Evolutionary conservation across 108 stramenopile genomes (phyloP).

Genomic region (Nitzschia palea): DNA sequence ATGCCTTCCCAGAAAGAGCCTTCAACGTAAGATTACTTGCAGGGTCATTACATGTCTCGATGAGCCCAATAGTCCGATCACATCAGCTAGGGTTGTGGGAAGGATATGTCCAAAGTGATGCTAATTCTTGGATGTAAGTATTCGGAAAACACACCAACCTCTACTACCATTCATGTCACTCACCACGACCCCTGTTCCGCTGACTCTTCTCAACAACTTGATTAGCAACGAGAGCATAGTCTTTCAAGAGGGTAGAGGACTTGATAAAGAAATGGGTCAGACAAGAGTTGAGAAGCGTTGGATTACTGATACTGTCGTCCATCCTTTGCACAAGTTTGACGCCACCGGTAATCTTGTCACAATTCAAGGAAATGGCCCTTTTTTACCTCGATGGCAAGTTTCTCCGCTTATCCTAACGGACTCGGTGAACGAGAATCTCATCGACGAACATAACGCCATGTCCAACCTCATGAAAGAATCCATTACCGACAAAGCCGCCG

Average conservation of each 20-base stretch:
- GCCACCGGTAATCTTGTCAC: not conserved
- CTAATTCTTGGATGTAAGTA: slow-evolving; percentile 18
- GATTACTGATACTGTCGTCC: not conserved
- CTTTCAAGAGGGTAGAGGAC: not conserved
- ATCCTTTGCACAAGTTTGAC: slow-evolving; percentile 1
- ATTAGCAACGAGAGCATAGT: not conserved
- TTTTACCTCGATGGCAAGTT: slow-evolving; percentile 4
- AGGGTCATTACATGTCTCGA: not conserved
- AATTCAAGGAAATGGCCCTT: not conserved
- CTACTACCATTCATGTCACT: not conserved
- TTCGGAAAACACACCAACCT: not conserved
- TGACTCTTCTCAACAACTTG: too few relatives aligned
- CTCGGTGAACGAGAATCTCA: slow-evolving; percentile 4
- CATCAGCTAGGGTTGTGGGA: not conserved
- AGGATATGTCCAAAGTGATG: slow-evolving; percentile 2
- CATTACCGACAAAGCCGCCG: not conserved
- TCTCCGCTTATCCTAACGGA: not conserved
- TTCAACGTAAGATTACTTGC: not conserved
- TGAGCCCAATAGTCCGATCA: not conserved
- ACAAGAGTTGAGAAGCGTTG: not conserved
- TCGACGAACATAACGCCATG: not conserved
- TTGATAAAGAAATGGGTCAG: not conserved
- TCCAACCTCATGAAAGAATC: not conserved
- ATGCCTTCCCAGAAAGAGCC: slow-evolving; percentile 8
- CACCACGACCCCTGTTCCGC: not conserved